Evolutionary conservation across 805 yeast species (phyloP).

Genomic region (Wickerhamomyces strasburgensis): DNA sequence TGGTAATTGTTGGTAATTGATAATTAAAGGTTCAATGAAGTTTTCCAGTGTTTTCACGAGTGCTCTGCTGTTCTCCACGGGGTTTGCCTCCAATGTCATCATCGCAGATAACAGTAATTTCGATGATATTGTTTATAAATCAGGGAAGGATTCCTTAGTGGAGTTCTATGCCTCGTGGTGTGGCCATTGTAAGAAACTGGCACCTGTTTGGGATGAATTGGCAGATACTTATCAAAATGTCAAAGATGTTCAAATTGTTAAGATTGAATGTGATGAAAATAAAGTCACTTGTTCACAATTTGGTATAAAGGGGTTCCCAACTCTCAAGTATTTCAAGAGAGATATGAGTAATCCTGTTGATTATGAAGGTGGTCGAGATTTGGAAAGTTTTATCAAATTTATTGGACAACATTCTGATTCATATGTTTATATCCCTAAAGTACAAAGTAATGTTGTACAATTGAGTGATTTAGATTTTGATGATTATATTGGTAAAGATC

Average conservation of each 20-base stretch:
- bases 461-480: slow-evolving; percentile 31
- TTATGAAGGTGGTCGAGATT: slow-evolving; percentile 64
- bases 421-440: slow-evolving; percentile 25
- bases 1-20: no score
- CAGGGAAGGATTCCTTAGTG: slow-evolving; percentile 69
- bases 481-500: slow-evolving; percentile 28
- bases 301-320: slow-evolving; percentile 86
- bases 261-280: slow-evolving; percentile 84
- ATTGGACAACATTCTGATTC: slow-evolving; percentile 40
- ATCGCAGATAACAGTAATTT: slow-evolving; percentile 32
- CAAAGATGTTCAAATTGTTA: slow-evolving; percentile 66
- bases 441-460: slow-evolving; percentile 21
- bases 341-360: slow-evolving; percentile 52
- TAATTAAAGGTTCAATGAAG: no score
- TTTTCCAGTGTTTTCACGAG: background rate
- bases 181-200: slow-evolving; percentile 89
- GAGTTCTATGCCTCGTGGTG: slow-evolving; percentile 98
- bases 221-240: slow-evolving; percentile 57
- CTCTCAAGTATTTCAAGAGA: slow-evolving; percentile 69
- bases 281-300: slow-evolving; percentile 68
- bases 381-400: slow-evolving; percentile 65
- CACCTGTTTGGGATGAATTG: slow-evolving; percentile 81
- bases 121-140: slow-evolving; percentile 49
- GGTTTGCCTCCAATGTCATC: background rate
- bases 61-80: background rate